Evolutionary conservation across 768 basidiomycete genomes (phyloP), one percentile per base, ranked within the genome.

Genomic region (Suillus subluteus): DNA sequence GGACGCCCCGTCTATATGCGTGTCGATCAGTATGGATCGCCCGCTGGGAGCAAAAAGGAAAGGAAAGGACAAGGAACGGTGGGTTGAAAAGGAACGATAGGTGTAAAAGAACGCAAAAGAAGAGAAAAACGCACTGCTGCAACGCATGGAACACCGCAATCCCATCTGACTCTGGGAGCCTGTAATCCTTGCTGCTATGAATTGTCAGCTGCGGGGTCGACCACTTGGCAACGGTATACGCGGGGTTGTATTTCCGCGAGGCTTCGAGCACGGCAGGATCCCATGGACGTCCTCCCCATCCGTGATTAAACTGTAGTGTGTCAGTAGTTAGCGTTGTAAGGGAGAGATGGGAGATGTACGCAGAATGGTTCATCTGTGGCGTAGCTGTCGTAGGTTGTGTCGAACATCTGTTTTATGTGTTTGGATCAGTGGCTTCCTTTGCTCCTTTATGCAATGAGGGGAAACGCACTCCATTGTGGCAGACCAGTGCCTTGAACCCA

Each of bases 351-450:
- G 54, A 30, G 11, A 81, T 91, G 72, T 73, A 94, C 92, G 80
- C 95, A 96, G 85, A 90, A 94, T 43, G 96, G 84, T 72, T 97
- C 95, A 62, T 98, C 96, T 12, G 96, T 98, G 16, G 91, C 87
- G 74, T 89, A 95, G n/a, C 91, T 94, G 58, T 90, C 91, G 77
- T 92, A 91, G 11, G 78, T 83, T 4, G 90, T 82, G 71, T 94
- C 91, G 70, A 96, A 95, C 30, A 92, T 85, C 88, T 89, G 59
- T 54, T 37, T 50, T 6, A 50, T 15, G 48, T 26, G 15, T 15
- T 6, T 50, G 13, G 13, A 26, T 41, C 23, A 58, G 15, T 21
- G 23, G 16, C 13, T 59, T 16, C 9, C 6, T 16, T 30, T 2
- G 2, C 16, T 41, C 16, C 5, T 59, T 41, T 1, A 30, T 30